Conservation (phyloP, 208 protist species). For the Phytomonas francai region DNA sequence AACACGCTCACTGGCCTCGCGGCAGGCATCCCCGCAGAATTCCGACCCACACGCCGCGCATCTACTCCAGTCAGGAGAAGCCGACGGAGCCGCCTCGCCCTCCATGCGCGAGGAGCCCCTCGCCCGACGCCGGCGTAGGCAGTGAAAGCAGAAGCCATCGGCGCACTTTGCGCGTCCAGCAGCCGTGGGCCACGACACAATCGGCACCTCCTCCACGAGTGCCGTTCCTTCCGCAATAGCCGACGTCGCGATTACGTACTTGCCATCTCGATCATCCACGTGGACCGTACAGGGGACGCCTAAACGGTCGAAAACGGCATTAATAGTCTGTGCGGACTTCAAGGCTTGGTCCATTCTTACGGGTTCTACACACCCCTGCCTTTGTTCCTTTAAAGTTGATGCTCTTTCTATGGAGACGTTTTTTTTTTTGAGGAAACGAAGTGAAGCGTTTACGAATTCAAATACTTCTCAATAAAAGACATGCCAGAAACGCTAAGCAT, state of each 20-base stretch:
- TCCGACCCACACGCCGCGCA: conserved; percentile 35
- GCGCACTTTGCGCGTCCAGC: conserved; percentile 19
- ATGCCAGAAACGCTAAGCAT: too few species aligned
- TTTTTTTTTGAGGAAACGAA: too few species aligned
- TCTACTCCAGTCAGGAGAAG: conserved; percentile 14
- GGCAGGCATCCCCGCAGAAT: conserved; percentile 59
- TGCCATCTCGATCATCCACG: conserved; percentile 35
- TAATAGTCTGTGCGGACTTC: conserved; percentile 41
- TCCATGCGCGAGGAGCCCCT: not conserved
- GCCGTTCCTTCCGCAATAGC: conserved; percentile 26
- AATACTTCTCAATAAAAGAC: too few species aligned
- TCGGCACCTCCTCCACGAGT: conserved; percentile 66
- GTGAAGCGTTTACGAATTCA: too few species aligned
- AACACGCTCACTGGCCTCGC: conserved; percentile 14
- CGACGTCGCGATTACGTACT: conserved; percentile 49
- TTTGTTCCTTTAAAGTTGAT: too few species aligned
- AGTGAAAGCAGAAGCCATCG: conserved; percentile 59
- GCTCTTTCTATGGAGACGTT: too few species aligned
- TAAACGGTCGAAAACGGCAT: conserved; percentile 39
- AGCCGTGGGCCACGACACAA: conserved; percentile 61
- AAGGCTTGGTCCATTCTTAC: conserved; percentile 40
- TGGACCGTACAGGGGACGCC: conserved; percentile 46
- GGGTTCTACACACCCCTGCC: too few species aligned
- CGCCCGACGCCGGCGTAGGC: conserved; percentile 24
- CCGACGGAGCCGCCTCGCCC: not conserved